phyloP scores from a whole-genome alignment of 345 rosid species.

The Euclidium syriacum region DNA sequence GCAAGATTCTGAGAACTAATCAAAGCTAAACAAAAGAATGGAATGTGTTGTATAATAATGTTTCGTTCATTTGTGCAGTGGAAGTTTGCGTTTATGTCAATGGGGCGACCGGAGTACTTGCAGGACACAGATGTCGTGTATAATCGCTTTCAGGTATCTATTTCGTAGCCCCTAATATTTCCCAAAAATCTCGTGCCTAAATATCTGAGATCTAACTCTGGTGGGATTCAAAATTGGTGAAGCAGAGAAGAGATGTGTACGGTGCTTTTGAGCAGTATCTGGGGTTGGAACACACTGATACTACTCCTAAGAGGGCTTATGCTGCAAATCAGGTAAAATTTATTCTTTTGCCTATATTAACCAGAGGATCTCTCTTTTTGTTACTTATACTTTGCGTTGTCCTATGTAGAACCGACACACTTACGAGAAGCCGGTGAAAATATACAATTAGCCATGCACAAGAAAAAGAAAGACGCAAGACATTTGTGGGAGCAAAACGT shows the following conservation, averaged over 20 bases:
- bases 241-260: slow-evolving; percentile 79
- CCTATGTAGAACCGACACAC: slow-evolving; percentile 65
- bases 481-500: slow-evolving; percentile 11
- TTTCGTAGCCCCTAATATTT: background rate
- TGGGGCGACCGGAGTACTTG: slow-evolving; percentile 89
- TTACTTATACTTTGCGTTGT: background rate
- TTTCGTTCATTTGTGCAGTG: slow-evolving; percentile 45
- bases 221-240: slow-evolving; percentile 4
- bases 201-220: background rate
- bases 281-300: slow-evolving; percentile 91
- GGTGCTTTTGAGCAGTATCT: slow-evolving; percentile 98
- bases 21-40: background rate
- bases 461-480: background rate
- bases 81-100: slow-evolving; percentile 85
- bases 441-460: slow-evolving; percentile 51
- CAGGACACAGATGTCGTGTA: slow-evolving; percentile 76
- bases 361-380: background rate
- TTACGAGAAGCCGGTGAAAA: slow-evolving; percentile 68
- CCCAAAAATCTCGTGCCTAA: background rate
- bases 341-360: background rate
- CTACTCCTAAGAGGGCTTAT: slow-evolving; percentile 66
- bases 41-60: background rate
- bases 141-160: slow-evolving; percentile 74
- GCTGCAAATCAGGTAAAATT: slow-evolving; percentile 66
- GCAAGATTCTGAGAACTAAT: background rate